A percentile compares a stretch with the other conserved stretches of the same genome.
These are phyloP conservation scores for Tetracladium setigerum DNA, from an alignment of 495 filamentous ascomycete species.

Conservation along the genomic window DNA sequence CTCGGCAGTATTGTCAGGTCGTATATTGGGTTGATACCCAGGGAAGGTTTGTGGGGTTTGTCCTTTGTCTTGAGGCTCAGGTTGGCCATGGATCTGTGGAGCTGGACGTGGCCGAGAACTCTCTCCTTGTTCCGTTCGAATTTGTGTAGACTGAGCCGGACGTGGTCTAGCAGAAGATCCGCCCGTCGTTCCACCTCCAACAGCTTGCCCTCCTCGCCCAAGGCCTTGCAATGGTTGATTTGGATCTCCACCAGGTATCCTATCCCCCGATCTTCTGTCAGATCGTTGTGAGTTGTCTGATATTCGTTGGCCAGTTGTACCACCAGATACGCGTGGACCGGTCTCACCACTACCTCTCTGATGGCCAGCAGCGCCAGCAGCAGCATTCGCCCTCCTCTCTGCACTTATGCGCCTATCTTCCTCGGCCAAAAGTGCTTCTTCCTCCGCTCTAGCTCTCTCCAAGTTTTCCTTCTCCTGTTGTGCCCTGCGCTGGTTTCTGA, in stretches of 20 bases:
- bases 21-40: conserved; percentile 10
- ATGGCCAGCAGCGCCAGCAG: conserved; percentile 44
- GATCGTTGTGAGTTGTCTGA: conserved; percentile 21
- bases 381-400: conserved; percentile 45
- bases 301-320: conserved; percentile 17
- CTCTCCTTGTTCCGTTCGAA: conserved; percentile 22
- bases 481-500: conserved; percentile 46
- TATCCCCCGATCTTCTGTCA: conserved; percentile 15
- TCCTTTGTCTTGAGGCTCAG: conserved; percentile 5
- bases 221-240: conserved; percentile 11
- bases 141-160: conserved; percentile 20
- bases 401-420: conserved; percentile 37
- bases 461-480: conserved; percentile 40
- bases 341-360: conserved; percentile 13
- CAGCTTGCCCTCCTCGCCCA: conserved; percentile 15
- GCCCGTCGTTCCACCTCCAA: conserved; percentile 16
- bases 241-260: conserved; percentile 1
- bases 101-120: conserved; percentile 15
- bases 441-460: conserved; percentile 44
- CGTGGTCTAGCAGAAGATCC: conserved; percentile 14
- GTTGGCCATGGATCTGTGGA: conserved; percentile 9
- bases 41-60: conserved; percentile 2
- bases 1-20: conserved; percentile 13
- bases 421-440: conserved; percentile 45
- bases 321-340: conserved; percentile 12